Percentiles rank a stretch among this genome's conserved stretches.
Conservation (phyloP, 2,329 filamentous ascomycete species). For the Phialocephala sp. region DNA sequence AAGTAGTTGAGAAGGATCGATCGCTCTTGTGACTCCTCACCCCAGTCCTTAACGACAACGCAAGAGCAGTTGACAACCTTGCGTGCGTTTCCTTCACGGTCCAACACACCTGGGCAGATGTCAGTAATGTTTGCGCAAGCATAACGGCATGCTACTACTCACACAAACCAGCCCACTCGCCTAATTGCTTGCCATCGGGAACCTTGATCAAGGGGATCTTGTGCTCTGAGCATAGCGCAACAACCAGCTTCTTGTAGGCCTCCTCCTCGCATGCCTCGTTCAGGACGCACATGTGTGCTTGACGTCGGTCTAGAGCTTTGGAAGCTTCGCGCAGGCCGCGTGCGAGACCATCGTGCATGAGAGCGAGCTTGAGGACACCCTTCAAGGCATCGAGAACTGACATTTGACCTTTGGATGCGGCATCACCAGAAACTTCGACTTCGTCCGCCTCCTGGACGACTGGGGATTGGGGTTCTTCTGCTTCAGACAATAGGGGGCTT, state of each 20-base stretch:
- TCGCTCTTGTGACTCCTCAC: slow-evolving; percentile 99
- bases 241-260: slow-evolving; percentile 99
- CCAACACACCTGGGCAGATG: slow-evolving; percentile 77
- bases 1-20: slow-evolving; percentile 99
- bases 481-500: slow-evolving; percentile 80
- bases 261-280: slow-evolving; percentile 99
- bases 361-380: slow-evolving; percentile 93
- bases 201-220: slow-evolving; percentile 99
- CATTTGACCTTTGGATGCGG: slow-evolving; percentile 88
- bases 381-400: slow-evolving; percentile 98
- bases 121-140: slow-evolving; percentile 30
- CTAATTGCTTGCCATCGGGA: slow-evolving; percentile 98
- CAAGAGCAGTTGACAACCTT: slow-evolving; percentile 99
- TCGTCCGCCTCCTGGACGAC: slow-evolving; percentile 82
- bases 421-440: slow-evolving; percentile 95
- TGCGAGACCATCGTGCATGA: slow-evolving; percentile 99
- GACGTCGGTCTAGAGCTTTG: slow-evolving; percentile 97
- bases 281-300: slow-evolving; percentile 99
- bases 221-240: slow-evolving; percentile 98
- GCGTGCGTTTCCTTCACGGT: slow-evolving; percentile 98
- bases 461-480: slow-evolving; percentile 97
- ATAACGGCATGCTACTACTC: slow-evolving; percentile 54
- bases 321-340: slow-evolving; percentile 97
- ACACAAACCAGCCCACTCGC: slow-evolving; percentile 99
- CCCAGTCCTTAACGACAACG: slow-evolving; percentile 99